Evolutionary conservation across 495 filamentous ascomycete species (phyloP).

Genomic region (Hypoxylon lienhwacheense): DNA sequence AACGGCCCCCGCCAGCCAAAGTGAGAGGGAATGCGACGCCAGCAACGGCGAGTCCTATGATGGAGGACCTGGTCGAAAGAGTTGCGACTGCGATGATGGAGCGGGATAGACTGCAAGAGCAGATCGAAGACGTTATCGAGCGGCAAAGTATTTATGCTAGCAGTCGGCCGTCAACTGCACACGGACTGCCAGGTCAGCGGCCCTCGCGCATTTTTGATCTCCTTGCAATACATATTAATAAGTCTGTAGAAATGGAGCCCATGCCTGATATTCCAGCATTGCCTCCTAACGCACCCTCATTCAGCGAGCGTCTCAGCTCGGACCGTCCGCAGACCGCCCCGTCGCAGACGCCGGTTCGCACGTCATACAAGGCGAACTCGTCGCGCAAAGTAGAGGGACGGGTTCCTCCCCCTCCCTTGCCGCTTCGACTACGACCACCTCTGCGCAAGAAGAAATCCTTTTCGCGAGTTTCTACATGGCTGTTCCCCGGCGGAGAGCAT

Average conservation of each 20-base stretch:
- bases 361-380: slow-evolving; percentile 33
- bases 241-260: slow-evolving; percentile 41
- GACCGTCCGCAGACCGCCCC: slow-evolving; percentile 46
- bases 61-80: slow-evolving; percentile 50
- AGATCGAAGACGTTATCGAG: slow-evolving; percentile 57
- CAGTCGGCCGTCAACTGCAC: slow-evolving; percentile 52
- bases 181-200: slow-evolving; percentile 36
- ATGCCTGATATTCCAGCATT: slow-evolving; percentile 52
- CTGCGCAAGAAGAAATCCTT: slow-evolving; percentile 62
- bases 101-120: slow-evolving; percentile 53
- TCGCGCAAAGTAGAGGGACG: slow-evolving; percentile 39
- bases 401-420: slow-evolving; percentile 55
- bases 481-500: slow-evolving; percentile 47
- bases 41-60: slow-evolving; percentile 35
- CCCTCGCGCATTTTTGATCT: not conserved
- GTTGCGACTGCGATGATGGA: slow-evolving; percentile 57
- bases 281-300: slow-evolving; percentile 52
- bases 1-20: slow-evolving; percentile 34
- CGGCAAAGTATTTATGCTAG: slow-evolving; percentile 54
- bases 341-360: slow-evolving; percentile 21
- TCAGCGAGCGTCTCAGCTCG: slow-evolving; percentile 51
- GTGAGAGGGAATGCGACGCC: slow-evolving; percentile 40
- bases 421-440: slow-evolving; percentile 53
- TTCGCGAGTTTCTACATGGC: slow-evolving; percentile 58
- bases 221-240: slow-evolving; percentile 19